These are phyloP conservation scores for Aspergillus alliaceus DNA, from an alignment of 2,329 filamentous ascomycete genomes.

Conservation along the genomic window DNA sequence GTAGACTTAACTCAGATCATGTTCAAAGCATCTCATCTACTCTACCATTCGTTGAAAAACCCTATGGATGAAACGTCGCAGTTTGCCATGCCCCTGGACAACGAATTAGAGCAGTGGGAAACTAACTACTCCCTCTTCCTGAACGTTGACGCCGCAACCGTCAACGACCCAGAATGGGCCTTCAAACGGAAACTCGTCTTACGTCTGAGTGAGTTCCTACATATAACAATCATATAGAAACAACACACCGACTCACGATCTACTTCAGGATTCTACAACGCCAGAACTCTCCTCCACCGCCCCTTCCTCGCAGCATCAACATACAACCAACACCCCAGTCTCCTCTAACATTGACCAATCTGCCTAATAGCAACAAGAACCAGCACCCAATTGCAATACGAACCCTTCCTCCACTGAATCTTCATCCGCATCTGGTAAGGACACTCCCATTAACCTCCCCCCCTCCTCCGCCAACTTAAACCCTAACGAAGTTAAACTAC, in stretches of 20 bases:
- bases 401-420: slow-evolving; percentile 29
- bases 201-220: slow-evolving; percentile 18
- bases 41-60: slow-evolving; percentile 23
- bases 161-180: slow-evolving; percentile 31
- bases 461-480: not conserved
- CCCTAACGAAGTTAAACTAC: not conserved
- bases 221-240: not conserved
- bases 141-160: slow-evolving; percentile 19
- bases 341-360: slow-evolving; percentile 22
- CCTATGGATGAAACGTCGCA: slow-evolving; percentile 21
- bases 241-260: not conserved
- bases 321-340: slow-evolving; percentile 4
- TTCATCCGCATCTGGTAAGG: slow-evolving; percentile 33
- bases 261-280: slow-evolving; percentile 28
- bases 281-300: slow-evolving; percentile 30
- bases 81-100: slow-evolving; percentile 22
- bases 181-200: slow-evolving; percentile 34
- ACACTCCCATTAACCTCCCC: not conserved
- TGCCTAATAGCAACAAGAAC: slow-evolving; percentile 27
- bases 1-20: slow-evolving; percentile 26
- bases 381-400: slow-evolving; percentile 31
- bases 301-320: slow-evolving; percentile 27
- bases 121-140: slow-evolving; percentile 18
- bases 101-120: slow-evolving; percentile 22
- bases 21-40: slow-evolving; percentile 27